These are phyloP conservation scores for Mucor indicus DNA, from an alignment of 371 early-diverging fungal species.

Conservation along the genomic window DNA sequence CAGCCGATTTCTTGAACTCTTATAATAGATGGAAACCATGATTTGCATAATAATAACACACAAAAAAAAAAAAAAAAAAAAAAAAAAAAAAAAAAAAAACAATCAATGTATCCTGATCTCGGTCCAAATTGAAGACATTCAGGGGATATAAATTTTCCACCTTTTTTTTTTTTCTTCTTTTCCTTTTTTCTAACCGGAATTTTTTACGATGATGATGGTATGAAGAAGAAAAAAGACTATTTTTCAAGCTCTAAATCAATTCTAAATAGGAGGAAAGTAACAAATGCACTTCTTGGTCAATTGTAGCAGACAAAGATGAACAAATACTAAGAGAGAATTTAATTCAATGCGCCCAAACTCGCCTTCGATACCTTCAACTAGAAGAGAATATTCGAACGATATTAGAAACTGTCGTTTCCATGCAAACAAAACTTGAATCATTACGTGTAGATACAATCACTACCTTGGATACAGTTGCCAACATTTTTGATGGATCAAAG, in stretches of 20 bases:
- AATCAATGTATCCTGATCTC: conserved; percentile 11
- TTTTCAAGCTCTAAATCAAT: neutral
- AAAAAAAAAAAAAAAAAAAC: conserved; percentile 1
- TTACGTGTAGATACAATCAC: conserved; percentile 28
- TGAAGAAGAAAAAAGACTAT: neutral
- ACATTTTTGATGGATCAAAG: conserved; percentile 9
- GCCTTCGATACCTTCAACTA: conserved; percentile 13
- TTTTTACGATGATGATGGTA: neutral
- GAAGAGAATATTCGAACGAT: conserved; percentile 28
- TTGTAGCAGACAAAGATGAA: conserved; percentile 5
- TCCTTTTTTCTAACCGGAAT: conserved; percentile 1
- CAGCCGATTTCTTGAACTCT: too few species aligned
- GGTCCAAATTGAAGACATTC: conserved; percentile 19
- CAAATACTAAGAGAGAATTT: conserved; percentile 13
- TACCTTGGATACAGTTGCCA: conserved; percentile 27
- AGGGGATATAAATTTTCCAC: neutral
- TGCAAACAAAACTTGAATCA: conserved; percentile 27
- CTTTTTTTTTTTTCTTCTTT: conserved; percentile 3
- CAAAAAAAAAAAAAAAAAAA: neutral
- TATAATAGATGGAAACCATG: too few species aligned
- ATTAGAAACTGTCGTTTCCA: conserved; percentile 18
- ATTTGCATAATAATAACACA: neutral
- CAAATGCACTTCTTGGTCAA: conserved; percentile 12
- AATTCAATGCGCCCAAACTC: conserved; percentile 22
- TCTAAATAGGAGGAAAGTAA: neutral